These are phyloP conservation scores for Poteriospumella lacustris DNA, from an alignment of 108 stramenopile genomes.

Conservation along the genomic window DNA sequence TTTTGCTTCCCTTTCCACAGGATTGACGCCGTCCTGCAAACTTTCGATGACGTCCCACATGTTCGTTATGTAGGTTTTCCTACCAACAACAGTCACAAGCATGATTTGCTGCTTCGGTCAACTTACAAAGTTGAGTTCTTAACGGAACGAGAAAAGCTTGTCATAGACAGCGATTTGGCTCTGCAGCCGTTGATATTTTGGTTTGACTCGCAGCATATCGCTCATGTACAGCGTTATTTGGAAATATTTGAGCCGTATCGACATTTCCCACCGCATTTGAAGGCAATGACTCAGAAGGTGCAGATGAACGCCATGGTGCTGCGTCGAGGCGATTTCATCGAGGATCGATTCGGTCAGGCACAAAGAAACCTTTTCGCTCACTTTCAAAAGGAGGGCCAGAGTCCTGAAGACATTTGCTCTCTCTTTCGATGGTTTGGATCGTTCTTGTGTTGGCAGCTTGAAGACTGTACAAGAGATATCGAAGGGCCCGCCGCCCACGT, in stretches of 20 bases:
- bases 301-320: not conserved
- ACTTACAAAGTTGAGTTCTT: not conserved
- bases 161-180: slow-evolving; percentile 1
- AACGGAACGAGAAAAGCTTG: not conserved
- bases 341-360: slow-evolving; percentile 22
- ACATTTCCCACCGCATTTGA: not conserved
- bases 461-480: too few relatives aligned
- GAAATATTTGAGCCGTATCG: slow-evolving; percentile 17
- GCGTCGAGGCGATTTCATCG: slow-evolving; percentile 15
- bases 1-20: not conserved
- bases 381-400: not conserved
- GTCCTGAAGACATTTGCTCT: not conserved
- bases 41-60: not conserved
- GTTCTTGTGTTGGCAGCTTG: not conserved
- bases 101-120: not conserved
- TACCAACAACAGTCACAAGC: not conserved
- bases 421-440: slow-evolving; percentile 3
- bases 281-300: not conserved
- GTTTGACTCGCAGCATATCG: slow-evolving; percentile 23
- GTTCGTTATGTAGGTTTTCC: slow-evolving; percentile 26
- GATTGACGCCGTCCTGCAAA: not conserved
- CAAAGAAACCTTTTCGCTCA: slow-evolving; percentile 14
- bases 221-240: slow-evolving; percentile 26
- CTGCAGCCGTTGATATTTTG: slow-evolving; percentile 27
- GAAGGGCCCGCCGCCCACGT: too few relatives aligned